These are phyloP conservation scores for Talaromyces proteolyticus DNA, from an alignment of 495 filamentous ascomycete genomes.

Conservation along the genomic window DNA sequence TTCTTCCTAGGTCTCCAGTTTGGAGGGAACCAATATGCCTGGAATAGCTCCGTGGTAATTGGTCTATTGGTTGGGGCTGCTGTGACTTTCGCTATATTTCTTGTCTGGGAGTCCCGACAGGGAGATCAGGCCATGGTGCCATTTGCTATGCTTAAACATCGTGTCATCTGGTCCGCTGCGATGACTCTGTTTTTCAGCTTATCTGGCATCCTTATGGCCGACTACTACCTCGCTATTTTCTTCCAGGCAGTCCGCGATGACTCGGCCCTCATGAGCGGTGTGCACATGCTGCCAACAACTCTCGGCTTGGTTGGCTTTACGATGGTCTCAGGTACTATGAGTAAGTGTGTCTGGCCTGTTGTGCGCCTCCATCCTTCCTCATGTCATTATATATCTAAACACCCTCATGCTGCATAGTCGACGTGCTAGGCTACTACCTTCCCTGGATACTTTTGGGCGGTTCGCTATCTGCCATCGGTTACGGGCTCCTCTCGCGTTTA, in stretches of 20 bases:
- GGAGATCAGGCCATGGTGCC: conserved; percentile 69
- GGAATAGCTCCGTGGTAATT: too few species aligned
- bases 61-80: too few species aligned
- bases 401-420: conserved; percentile 36
- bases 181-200: conserved; percentile 51
- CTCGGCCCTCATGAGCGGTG: conserved; percentile 56
- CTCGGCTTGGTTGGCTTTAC: conserved; percentile 49
- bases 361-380: too few species aligned
- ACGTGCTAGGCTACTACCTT: conserved; percentile 58
- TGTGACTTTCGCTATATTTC: conserved; percentile 51
- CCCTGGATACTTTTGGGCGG: conserved; percentile 53
- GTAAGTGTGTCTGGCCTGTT: conserved; percentile 1
- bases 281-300: conserved; percentile 62
- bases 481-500: conserved; percentile 59
- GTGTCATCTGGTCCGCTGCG: conserved; percentile 43
- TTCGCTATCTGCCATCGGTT: conserved; percentile 50
- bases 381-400: too few species aligned
- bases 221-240: conserved; percentile 64
- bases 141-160: conserved; percentile 53
- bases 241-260: conserved; percentile 68
- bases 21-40: too few species aligned
- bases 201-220: conserved; percentile 11
- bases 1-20: too few species aligned
- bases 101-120: conserved; percentile 51
- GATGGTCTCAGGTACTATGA: conserved; percentile 48